A percentile compares a stretch with the other conserved stretches of the same genome.
These are phyloP conservation scores for Aquilaria malaccensis DNA, from an alignment of 345 rosid species.

Conservation along the genomic window DNA sequence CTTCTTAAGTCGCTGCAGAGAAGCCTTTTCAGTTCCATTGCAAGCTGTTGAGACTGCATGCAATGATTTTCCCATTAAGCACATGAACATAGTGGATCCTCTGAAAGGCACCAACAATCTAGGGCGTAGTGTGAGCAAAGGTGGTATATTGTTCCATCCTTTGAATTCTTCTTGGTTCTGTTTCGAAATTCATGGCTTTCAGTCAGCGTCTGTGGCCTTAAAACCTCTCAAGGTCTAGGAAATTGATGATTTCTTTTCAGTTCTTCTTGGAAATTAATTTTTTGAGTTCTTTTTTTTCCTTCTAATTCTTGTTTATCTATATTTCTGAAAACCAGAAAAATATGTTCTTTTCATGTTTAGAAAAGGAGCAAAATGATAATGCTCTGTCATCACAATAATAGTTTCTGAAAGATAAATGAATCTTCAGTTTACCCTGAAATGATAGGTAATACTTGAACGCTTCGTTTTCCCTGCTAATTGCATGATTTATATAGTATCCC, in stretches of 20 bases:
- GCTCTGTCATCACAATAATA: too few species aligned
- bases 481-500: too few species aligned
- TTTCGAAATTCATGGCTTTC: background rate
- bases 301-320: too few species aligned
- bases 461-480: background rate
- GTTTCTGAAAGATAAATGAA: too few species aligned
- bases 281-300: background rate
- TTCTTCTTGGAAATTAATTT: background rate
- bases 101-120: slow-evolving; percentile 74
- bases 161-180: background rate
- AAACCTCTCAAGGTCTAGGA: background rate
- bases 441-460: background rate
- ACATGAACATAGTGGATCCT: slow-evolving; percentile 84
- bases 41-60: slow-evolving; percentile 30
- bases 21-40: slow-evolving; percentile 36
- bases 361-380: too few species aligned
- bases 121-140: slow-evolving; percentile 84
- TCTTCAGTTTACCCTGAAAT: too few species aligned
- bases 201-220: background rate
- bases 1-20: slow-evolving; percentile 42
- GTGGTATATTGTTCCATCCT: slow-evolving; percentile 45
- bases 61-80: slow-evolving; percentile 43
- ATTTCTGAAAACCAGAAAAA: too few species aligned
- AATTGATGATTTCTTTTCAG: background rate
- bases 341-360: too few species aligned